Evolutionary conservation across 345 rosid species (phyloP).

Genomic region (Abelmoschus esculentus): DNA sequence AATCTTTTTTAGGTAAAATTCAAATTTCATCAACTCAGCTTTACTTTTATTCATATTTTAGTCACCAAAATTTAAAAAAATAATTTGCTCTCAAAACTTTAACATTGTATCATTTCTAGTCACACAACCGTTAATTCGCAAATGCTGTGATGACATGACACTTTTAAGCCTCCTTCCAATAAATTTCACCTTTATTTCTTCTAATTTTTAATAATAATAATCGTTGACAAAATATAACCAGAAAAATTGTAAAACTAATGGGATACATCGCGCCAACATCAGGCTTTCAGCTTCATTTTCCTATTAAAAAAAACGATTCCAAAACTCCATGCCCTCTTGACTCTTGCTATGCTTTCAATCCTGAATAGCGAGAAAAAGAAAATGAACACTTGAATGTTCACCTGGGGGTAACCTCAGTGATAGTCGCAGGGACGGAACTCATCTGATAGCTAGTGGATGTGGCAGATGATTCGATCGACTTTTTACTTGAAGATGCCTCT

Average conservation of each 20-base stretch:
- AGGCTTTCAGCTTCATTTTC: not conserved
- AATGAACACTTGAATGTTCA: slow-evolving; percentile 19
- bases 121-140: too few species aligned
- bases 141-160: too few species aligned
- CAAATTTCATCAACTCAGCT: too few species aligned
- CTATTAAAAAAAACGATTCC: not conserved
- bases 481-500: slow-evolving; percentile 3
- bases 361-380: not conserved
- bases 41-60: too few species aligned
- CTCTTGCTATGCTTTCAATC: not conserved
- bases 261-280: not conserved
- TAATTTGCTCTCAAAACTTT: too few species aligned
- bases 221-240: not conserved
- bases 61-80: too few species aligned
- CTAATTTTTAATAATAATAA: too few species aligned
- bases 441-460: slow-evolving; percentile 28
- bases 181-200: too few species aligned
- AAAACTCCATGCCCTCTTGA: not conserved
- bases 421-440: slow-evolving; percentile 45
- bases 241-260: not conserved
- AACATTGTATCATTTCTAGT: too few species aligned
- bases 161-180: too few species aligned
- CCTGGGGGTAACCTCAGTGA: slow-evolving; percentile 52
- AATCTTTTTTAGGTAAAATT: too few species aligned
- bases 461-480: slow-evolving; percentile 4